Evolutionary conservation across 805 yeast genomes (phyloP).

Genomic region (Kluyveromyces siamensis): DNA sequence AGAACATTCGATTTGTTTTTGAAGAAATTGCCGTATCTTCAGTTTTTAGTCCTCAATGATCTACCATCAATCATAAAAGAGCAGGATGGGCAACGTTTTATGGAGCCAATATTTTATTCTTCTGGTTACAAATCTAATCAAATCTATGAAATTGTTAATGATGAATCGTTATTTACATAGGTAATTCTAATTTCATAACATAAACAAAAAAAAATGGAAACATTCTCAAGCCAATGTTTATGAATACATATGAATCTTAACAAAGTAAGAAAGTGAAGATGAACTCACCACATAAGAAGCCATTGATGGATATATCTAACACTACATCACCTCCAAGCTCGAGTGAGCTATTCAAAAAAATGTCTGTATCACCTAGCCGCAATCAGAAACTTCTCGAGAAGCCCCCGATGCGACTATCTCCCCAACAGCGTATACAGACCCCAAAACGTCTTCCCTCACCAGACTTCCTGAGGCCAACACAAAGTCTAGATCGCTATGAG

Average conservation of each 20-base stretch:
- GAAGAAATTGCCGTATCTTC: slow-evolving; percentile 19
- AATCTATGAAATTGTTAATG: slow-evolving; percentile 21
- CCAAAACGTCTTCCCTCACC: slow-evolving; percentile 24
- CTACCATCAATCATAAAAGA: slow-evolving; percentile 24
- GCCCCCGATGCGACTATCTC: slow-evolving; percentile 18
- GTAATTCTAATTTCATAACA: neutral
- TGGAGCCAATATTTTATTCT: slow-evolving; percentile 20
- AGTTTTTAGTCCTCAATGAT: slow-evolving; percentile 28
- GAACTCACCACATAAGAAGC: neutral
- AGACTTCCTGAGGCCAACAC: slow-evolving; percentile 14
- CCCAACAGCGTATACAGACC: slow-evolving; percentile 11
- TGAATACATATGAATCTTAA: neutral
- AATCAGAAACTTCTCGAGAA: slow-evolving; percentile 12
- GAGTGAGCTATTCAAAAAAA: slow-evolving; percentile 16
- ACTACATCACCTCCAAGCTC: slow-evolving; percentile 3
- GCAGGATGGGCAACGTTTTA: slow-evolving; percentile 21
- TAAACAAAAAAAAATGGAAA: neutral
- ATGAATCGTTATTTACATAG: slow-evolving; percentile 21
- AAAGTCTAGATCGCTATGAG: slow-evolving; percentile 20
- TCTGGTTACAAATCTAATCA: slow-evolving; percentile 21
- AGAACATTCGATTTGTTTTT: slow-evolving; percentile 27
- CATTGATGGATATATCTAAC: slow-evolving; percentile 1
- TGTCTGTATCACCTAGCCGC: slow-evolving; percentile 20
- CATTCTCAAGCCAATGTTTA: neutral
- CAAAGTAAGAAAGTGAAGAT: neutral